phyloP scores from a whole-genome alignment of 2,329 filamentous ascomycete species.

The Penicillium sp. region DNA sequence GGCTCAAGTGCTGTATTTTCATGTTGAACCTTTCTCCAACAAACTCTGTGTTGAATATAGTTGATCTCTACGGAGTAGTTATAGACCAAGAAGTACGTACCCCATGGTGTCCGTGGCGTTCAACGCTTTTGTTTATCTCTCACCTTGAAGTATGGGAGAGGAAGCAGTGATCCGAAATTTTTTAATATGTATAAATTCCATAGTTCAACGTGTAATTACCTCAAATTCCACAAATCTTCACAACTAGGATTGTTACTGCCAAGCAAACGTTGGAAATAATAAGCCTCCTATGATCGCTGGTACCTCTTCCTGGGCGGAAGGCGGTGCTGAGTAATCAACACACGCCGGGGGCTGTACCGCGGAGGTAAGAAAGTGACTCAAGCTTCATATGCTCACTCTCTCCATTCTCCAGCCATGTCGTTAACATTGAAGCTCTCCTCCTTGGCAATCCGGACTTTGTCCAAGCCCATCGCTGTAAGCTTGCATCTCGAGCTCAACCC shows the following conservation, averaged over 20 bases:
- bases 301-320: too few relatives aligned
- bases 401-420: slow-evolving; percentile 53
- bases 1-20: too few relatives aligned
- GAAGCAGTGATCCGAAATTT: too few relatives aligned
- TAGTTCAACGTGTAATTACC: too few relatives aligned
- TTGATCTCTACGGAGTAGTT: background rate
- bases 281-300: background rate
- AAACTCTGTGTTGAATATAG: background rate
- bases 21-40: too few relatives aligned
- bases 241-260: background rate
- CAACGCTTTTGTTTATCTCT: background rate
- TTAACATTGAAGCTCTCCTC: slow-evolving; percentile 67
- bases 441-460: slow-evolving; percentile 63
- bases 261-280: background rate
- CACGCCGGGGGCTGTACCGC: background rate
- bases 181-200: too few relatives aligned
- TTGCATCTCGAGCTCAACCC: background rate
- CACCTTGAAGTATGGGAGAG: too few relatives aligned
- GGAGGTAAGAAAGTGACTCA: slow-evolving; percentile 13
- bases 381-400: slow-evolving; percentile 4
- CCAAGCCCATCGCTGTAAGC: slow-evolving; percentile 66
- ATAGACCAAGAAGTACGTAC: background rate
- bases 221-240: background rate
- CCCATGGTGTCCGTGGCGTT: background rate
- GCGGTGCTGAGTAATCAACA: background rate